Evolutionary conservation across 345 rosid genomes (phyloP).

Genomic region (Lumnitzera littorea): DNA sequence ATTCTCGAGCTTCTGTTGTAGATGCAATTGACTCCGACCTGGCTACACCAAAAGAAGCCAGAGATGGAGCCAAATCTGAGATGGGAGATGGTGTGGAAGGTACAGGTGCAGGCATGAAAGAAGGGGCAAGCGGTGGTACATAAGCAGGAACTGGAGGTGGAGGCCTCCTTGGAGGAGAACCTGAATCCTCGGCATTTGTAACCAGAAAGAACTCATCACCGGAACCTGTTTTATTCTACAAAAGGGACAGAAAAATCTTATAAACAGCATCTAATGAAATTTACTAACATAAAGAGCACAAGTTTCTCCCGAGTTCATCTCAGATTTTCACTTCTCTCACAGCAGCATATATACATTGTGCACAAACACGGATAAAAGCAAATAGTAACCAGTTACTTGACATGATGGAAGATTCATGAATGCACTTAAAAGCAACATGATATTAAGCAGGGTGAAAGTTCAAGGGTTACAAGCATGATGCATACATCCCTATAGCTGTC

Average conservation of each 20-base stretch:
- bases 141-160: slow-evolving; percentile 63
- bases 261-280: background rate
- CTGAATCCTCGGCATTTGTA: slow-evolving; percentile 73
- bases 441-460: no score
- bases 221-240: slow-evolving; percentile 63
- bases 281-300: background rate
- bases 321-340: background rate
- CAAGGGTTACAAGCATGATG: no score
- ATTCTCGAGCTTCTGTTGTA: slow-evolving; percentile 46
- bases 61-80: slow-evolving; percentile 43
- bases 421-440: no score
- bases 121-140: slow-evolving; percentile 15
- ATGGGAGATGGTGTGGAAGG: slow-evolving; percentile 26
- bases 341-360: background rate
- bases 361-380: no score
- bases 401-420: no score
- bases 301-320: background rate
- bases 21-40: slow-evolving; percentile 76
- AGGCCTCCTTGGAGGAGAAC: slow-evolving; percentile 90
- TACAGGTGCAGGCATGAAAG: slow-evolving; percentile 27
- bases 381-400: no score
- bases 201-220: slow-evolving; percentile 84
- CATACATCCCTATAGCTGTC: no score
- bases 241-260: slow-evolving; percentile 9
- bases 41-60: slow-evolving; percentile 34